phyloP scores from a whole-genome alignment of 768 basidiomycete species.

The Russula lepida region DNA sequence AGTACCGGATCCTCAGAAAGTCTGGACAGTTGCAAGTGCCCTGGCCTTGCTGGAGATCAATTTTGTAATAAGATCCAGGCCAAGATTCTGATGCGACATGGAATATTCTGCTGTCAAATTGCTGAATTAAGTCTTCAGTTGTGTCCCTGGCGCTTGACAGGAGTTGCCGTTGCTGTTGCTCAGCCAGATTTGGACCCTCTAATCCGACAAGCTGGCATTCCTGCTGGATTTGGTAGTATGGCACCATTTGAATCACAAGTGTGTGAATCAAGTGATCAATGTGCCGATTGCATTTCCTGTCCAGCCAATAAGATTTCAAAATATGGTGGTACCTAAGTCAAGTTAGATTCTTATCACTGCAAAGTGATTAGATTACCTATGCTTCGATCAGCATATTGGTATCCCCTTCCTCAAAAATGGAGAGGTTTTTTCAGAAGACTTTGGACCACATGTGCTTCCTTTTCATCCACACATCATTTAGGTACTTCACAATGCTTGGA shows the following conservation, averaged over 20 bases:
- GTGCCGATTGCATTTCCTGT: too few species aligned
- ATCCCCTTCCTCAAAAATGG: not conserved
- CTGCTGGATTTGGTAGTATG: not conserved
- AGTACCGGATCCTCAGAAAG: not conserved
- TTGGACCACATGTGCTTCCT: not conserved
- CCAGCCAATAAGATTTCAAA: not conserved
- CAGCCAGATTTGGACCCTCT: not conserved
- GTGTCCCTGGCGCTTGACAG: not conserved
- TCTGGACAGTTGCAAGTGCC: not conserved
- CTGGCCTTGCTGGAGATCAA: not conserved
- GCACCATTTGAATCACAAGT: not conserved
- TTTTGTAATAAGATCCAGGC: not conserved
- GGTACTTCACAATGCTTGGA: not conserved
- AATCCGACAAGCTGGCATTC: not conserved
- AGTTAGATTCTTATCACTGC: not conserved
- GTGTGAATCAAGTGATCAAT: not conserved
- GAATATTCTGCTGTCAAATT: not conserved
- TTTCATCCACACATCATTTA: too few species aligned
- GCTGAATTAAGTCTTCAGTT: not conserved
- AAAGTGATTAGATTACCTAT: not conserved
- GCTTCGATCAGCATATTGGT: not conserved
- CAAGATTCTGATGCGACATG: not conserved
- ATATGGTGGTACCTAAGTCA: not conserved
- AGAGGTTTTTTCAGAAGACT: not conserved
- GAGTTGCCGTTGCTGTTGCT: not conserved